Base-by-base conservation (phyloP, 2,329 filamentous ascomycete genomes). In the Aspergillus amoenus region DNA sequence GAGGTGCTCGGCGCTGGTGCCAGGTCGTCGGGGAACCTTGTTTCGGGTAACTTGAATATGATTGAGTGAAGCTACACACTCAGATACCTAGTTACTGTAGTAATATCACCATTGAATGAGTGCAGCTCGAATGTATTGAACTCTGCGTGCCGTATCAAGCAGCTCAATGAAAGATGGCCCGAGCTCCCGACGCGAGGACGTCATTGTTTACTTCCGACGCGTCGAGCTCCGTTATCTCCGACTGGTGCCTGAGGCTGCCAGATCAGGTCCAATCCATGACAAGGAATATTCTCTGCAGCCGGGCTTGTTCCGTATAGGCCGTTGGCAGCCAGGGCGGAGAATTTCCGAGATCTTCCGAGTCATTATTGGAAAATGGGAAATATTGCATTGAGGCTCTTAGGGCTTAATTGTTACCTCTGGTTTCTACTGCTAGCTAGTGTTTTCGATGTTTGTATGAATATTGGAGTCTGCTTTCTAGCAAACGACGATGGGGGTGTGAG, bases 181-280 rank as follows among this genome's bases (percentile, higher is more conserved):
- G 59, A 65, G 63, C 61, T 66, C 60, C 58, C 21, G 56, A 64
- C 64, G 63, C 63, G 61, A 49, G 53, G 55, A 54, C 45, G 44
- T 46, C 52, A 52, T 62, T 65, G 63, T 66, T 65, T 66, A 66
- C 64, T 56, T 59, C 57, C 59, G 46, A 61, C 63, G 62, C 63
- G 63, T 63, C 55, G 37, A 52, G 41, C 56, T 59, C 63, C 63
- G 62, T 57, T 63, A 63, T 59, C 57, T 60, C 63, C 63, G 63
- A 41, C 39, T n/a, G 41, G 8, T 61, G 64, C 63, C 63, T 65
- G 24, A 60, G 58, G 53, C 48, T 27, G 4, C 39, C 21, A n/a
- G 5, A 32, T 21, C 34, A 15, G 9, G 7, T 22, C 21, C 41
- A 13, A 12, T 44, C 11, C 11, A 22, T 21, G 39, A 17, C 7